Evolutionary conservation across 2,329 filamentous ascomycete species (phyloP), one percentile per base, ranked within the genome.

Genomic region (Thermochaetoides dissita): DNA sequence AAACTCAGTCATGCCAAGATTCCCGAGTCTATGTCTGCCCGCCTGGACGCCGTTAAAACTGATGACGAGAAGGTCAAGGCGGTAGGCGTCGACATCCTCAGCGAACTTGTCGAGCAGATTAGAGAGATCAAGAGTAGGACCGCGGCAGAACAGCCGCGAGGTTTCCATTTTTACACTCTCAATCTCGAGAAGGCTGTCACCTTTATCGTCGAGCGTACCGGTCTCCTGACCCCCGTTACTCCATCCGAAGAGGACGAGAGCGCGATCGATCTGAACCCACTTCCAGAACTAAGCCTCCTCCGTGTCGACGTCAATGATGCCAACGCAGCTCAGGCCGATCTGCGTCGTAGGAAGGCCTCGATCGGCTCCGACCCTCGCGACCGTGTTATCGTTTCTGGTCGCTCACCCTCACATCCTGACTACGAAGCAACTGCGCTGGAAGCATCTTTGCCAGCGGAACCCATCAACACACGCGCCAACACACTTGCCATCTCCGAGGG

Each of bases 121-220:
- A 84, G 81, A 50, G 52, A 70, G 43, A 67, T 80, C 49, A 76
- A 76, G 54, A 65, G 59, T 56, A 65, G 67, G 51, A 71, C 66
- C 8, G 72, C 9, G 10, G 10, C 34, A 7, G 34, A 41, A 4
- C 48, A 74, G 3, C 81, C 77, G 12, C 72, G 78, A 53, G 91
- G 91, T 6, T 94, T 95, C 62, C 91, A 98, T 59, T 96, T 98
- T 63, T 98, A 95, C 62, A 96, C 91, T 0, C 68, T 98, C 40
- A 98, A 98, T 57, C 68, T 96, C 30, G 89, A 96, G 61, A 98
- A 96, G 63, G 84, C 87, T 0, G 88, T 98, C 3, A 85, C 88
- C 0, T 91, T 95, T 54, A 89, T 96, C 47, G 63, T 96, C 0
- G 88, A 96, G 64, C 71, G 82, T 43, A 85, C 83, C 29, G 65